A percentile compares a stretch with the other conserved stretches of the same genome.
phyloP scores from a whole-genome alignment of 1,284 basidiomycete genomes.

The Leccinum huronense region DNA sequence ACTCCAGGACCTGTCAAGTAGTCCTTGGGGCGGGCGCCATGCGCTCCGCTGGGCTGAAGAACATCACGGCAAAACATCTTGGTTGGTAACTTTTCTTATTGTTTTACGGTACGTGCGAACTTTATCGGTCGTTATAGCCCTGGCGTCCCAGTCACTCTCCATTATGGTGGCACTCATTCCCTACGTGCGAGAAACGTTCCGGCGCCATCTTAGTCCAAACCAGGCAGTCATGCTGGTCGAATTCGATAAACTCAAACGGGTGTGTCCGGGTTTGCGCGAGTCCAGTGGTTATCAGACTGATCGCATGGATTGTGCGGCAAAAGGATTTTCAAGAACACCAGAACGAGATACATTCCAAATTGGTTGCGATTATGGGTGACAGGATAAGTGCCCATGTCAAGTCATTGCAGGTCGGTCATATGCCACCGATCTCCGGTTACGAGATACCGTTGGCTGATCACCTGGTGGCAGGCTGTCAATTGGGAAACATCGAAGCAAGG shows the following conservation, averaged over 20 bases:
- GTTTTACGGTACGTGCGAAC: slow-evolving; percentile 11
- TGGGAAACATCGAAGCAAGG: slow-evolving; percentile 66
- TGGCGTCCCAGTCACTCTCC: slow-evolving; percentile 94
- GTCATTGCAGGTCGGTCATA: slow-evolving; percentile 60
- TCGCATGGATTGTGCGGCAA: slow-evolving; percentile 7
- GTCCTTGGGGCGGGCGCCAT: slow-evolving; percentile 97
- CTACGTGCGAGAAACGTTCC: slow-evolving; percentile 91
- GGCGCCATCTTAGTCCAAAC: slow-evolving; percentile 87
- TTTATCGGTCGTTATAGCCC: slow-evolving; percentile 50
- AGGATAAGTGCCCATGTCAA: slow-evolving; percentile 85
- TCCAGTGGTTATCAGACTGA: slow-evolving; percentile 18
- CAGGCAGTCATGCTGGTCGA: slow-evolving; percentile 97
- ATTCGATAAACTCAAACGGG: slow-evolving; percentile 97
- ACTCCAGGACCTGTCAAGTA: slow-evolving; percentile 97
- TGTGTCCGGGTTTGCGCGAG: slow-evolving; percentile 39
- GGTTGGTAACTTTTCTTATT: slow-evolving; percentile 45
- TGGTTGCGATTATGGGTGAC: slow-evolving; percentile 98
- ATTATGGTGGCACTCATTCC: slow-evolving; percentile 95
- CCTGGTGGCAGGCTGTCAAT: slow-evolving; percentile 57
- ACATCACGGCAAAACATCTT: slow-evolving; percentile 97
- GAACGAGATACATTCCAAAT: slow-evolving; percentile 96
- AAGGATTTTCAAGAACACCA: slow-evolving; percentile 99
- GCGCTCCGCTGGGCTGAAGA: slow-evolving; percentile 95
- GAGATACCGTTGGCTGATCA: slow-evolving; percentile 6
- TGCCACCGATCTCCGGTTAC: slow-evolving; percentile 6